Conservation (phyloP, 2,329 filamentous ascomycete genomes). For the Xylaria sp. region DNA sequence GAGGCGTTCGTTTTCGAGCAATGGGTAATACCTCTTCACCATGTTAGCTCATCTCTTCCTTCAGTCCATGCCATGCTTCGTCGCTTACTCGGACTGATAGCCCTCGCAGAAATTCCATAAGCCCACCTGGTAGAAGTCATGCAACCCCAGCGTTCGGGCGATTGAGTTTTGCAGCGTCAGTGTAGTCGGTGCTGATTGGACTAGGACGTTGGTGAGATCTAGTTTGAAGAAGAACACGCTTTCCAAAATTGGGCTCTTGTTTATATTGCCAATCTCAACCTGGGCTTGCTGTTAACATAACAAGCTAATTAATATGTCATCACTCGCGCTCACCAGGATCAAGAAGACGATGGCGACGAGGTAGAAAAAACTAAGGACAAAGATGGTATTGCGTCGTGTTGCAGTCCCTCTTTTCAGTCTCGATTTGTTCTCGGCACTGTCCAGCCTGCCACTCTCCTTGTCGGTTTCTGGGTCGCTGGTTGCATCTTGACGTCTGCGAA, state of each 20-base stretch:
- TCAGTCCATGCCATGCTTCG: not conserved
- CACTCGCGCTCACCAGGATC: slow-evolving; percentile 64
- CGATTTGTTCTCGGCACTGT: slow-evolving; percentile 29
- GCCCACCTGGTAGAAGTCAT: slow-evolving; percentile 93
- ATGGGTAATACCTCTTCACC: slow-evolving; percentile 68
- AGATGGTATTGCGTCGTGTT: slow-evolving; percentile 64
- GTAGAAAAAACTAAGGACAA: slow-evolving; percentile 72
- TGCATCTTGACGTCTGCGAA: slow-evolving; percentile 34
- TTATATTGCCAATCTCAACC: slow-evolving; percentile 75
- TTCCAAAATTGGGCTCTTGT: slow-evolving; percentile 64
- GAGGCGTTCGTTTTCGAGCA: slow-evolving; percentile 74
- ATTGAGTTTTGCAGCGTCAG: slow-evolving; percentile 80
- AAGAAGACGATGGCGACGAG: slow-evolving; percentile 71
- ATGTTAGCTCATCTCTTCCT: slow-evolving; percentile 52
- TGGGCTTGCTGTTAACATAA: slow-evolving; percentile 30
- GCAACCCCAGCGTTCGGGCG: slow-evolving; percentile 81
- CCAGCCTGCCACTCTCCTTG: slow-evolving; percentile 26
- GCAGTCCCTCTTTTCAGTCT: slow-evolving; percentile 55
- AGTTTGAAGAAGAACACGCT: slow-evolving; percentile 85
- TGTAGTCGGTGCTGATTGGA: slow-evolving; percentile 71
- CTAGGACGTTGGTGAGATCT: slow-evolving; percentile 81
- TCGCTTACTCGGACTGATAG: slow-evolving; percentile 65
- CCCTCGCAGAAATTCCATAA: slow-evolving; percentile 94
- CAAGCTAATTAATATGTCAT: not conserved
- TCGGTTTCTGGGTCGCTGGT: slow-evolving; percentile 27